Evolutionary conservation across 2,329 filamentous ascomycete genomes (phyloP).

Genomic region (Colletotrichum sp.): DNA sequence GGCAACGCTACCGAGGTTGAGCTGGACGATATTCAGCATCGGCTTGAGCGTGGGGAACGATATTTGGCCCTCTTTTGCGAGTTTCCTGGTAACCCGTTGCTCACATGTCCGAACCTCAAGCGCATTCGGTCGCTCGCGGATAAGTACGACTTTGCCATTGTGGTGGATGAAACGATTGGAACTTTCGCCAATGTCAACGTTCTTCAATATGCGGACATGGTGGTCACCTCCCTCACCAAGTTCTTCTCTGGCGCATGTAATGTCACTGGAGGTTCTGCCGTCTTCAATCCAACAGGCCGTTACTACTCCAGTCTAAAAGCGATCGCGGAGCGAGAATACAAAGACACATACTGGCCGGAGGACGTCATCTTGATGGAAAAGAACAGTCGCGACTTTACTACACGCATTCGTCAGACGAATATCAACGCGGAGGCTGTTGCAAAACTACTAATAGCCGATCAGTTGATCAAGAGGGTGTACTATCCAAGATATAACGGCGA

Average conservation of each 20-base stretch:
- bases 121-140: conserved; percentile 82
- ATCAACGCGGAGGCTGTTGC: conserved; percentile 84
- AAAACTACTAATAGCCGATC: conserved; percentile 66
- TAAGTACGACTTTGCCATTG: conserved; percentile 84
- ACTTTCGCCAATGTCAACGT: conserved; percentile 97
- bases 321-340: conserved; percentile 68
- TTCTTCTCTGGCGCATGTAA: conserved; percentile 97
- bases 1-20: conserved; percentile 79
- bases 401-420: conserved; percentile 84
- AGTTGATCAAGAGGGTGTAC: conserved; percentile 75
- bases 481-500: conserved; percentile 84
- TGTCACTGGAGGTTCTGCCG: conserved; percentile 88
- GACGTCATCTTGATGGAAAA: conserved; percentile 94
- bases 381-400: conserved; percentile 90
- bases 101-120: conserved; percentile 81
- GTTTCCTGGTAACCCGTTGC: conserved; percentile 90
- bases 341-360: conserved; percentile 93
- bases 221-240: conserved; percentile 94
- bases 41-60: conserved; percentile 73
- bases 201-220: conserved; percentile 84
- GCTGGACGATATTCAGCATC: conserved; percentile 79
- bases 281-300: conserved; percentile 67
- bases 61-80: conserved; percentile 91
- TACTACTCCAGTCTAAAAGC: conserved; percentile 75
- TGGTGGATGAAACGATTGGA: conserved; percentile 95